A percentile compares a stretch with the other conserved stretches of the same genome.
These are phyloP conservation scores for Exophiala alcalophila DNA, from an alignment of 2,329 filamentous ascomycete species.

Conservation along the genomic window DNA sequence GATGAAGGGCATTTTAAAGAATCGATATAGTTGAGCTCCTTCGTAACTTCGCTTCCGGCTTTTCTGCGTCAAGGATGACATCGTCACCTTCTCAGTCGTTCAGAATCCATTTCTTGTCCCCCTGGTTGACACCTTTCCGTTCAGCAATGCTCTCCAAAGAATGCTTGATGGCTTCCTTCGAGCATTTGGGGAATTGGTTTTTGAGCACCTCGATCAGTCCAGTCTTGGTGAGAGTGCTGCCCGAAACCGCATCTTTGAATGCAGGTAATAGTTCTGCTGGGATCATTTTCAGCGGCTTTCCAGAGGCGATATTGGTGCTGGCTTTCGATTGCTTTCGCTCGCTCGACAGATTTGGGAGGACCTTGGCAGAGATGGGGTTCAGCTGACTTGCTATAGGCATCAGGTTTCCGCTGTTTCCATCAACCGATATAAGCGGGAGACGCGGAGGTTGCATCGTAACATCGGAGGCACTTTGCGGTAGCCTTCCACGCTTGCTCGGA, in stretches of 20 bases:
- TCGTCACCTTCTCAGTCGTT: slow-evolving; percentile 11
- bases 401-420: slow-evolving; percentile 19
- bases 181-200: slow-evolving; percentile 68
- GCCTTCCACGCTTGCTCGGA: slow-evolving; percentile 27
- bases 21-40: too few relatives aligned
- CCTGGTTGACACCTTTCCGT: slow-evolving; percentile 59
- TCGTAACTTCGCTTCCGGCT: too few relatives aligned
- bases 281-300: slow-evolving; percentile 40
- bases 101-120: slow-evolving; percentile 63
- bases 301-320: slow-evolving; percentile 2
- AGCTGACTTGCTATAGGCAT: neutral
- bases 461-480: slow-evolving; percentile 31
- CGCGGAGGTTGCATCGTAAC: slow-evolving; percentile 33
- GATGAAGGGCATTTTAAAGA: too few relatives aligned
- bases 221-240: slow-evolving; percentile 68
- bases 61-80: too few relatives aligned
- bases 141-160: slow-evolving; percentile 66
- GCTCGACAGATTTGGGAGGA: too few relatives aligned
- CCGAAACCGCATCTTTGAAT: slow-evolving; percentile 69
- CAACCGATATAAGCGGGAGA: slow-evolving; percentile 27
- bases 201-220: slow-evolving; percentile 74
- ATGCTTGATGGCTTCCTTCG: slow-evolving; percentile 67
- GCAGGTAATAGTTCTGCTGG: slow-evolving; percentile 59
- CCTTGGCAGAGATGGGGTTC: slow-evolving; percentile 1
- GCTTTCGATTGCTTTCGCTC: slow-evolving; percentile 6